Conservation (phyloP, 352 stramenopile species). For the Plasmopara muralis region DNA sequence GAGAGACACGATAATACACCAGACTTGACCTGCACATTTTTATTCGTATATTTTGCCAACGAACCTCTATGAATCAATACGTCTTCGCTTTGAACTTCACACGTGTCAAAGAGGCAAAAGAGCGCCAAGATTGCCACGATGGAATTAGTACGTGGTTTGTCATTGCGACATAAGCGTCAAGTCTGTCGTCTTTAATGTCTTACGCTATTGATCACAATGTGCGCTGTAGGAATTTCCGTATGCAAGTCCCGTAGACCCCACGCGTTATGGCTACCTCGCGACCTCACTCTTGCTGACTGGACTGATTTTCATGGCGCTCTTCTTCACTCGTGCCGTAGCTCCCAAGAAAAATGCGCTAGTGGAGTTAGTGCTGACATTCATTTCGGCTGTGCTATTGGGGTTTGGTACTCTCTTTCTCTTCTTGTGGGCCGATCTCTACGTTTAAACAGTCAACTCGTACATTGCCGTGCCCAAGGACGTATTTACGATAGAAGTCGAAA, state of each 20-base stretch:
- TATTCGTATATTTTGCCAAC: not conserved
- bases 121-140: conserved; percentile 20
- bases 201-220: not conserved
- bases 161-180: not conserved
- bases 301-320: conserved; percentile 72
- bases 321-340: conserved; percentile 72
- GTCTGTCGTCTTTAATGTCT: not conserved
- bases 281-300: conserved; percentile 51
- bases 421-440: conserved; percentile 85
- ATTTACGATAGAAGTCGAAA: conserved; percentile 12
- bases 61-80: not conserved
- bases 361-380: conserved; percentile 61
- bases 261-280: conserved; percentile 63
- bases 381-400: conserved; percentile 65
- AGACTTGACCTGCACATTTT: not conserved
- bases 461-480: not conserved
- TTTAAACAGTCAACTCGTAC: conserved; percentile 30
- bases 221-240: conserved; percentile 70
- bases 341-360: conserved; percentile 71
- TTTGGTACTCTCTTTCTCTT: conserved; percentile 84
- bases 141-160: conserved; percentile 30
- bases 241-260: conserved; percentile 65
- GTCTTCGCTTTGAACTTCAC: conserved; percentile 5
- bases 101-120: conserved; percentile 27
- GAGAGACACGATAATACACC: conserved; percentile 15